Percentiles rank a stretch among this genome's conserved stretches.
phyloP scores from a whole-genome alignment of 2,329 filamentous ascomycete species.

The Aspergillus aculeatus region DNA sequence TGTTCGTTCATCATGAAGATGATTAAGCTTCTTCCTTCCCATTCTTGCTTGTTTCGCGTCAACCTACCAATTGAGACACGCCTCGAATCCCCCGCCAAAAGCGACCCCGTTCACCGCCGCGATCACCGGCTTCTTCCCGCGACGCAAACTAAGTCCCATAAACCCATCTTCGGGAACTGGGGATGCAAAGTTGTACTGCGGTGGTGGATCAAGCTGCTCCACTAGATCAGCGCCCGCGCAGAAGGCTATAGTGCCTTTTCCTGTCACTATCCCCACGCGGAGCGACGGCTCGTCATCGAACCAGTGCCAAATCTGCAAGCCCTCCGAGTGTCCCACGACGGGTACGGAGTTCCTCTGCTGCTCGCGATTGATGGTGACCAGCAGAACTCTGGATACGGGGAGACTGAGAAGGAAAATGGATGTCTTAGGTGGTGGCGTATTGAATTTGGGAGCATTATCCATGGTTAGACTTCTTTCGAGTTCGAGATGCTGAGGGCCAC shows the following conservation, averaged over 20 bases:
- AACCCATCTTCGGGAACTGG: slow-evolving; percentile 45
- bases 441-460: background rate
- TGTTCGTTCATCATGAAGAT: too few species aligned
- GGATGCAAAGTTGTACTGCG: too few species aligned
- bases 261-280: slow-evolving; percentile 45
- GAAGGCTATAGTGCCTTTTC: slow-evolving; percentile 44
- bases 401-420: slow-evolving; percentile 23
- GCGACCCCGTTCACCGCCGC: slow-evolving; percentile 77
- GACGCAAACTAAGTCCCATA: slow-evolving; percentile 55
- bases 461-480: background rate
- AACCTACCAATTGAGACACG: slow-evolving; percentile 79
- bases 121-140: slow-evolving; percentile 70
- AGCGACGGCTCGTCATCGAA: slow-evolving; percentile 43
- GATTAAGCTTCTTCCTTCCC: too few species aligned
- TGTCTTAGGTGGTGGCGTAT: background rate
- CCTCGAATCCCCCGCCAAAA: slow-evolving; percentile 75
- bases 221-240: slow-evolving; percentile 47
- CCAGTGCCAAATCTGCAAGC: slow-evolving; percentile 42
- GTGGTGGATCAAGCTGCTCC: too few species aligned
- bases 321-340: slow-evolving; percentile 40
- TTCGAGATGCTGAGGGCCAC: too few species aligned
- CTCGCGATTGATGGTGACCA: slow-evolving; percentile 46
- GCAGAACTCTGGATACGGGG: slow-evolving; percentile 42
- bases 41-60: too few species aligned
- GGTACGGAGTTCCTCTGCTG: slow-evolving; percentile 43